Conservation (phyloP, 2,329 filamentous ascomycete species). For the Canariomyces notabilis region DNA sequence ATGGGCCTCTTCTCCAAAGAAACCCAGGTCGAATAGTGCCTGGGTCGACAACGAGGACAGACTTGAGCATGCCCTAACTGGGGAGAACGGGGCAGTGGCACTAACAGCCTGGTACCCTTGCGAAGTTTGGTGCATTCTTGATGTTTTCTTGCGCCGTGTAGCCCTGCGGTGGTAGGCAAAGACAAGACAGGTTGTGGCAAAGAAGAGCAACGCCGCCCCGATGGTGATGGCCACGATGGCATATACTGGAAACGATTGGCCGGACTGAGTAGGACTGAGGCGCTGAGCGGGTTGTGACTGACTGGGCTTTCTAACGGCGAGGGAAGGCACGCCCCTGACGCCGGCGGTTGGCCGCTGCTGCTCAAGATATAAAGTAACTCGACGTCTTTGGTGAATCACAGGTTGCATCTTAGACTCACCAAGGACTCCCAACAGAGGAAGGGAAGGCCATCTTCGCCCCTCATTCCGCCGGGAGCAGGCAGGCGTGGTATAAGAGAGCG, state of each 20-base stretch:
- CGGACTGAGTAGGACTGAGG: background rate
- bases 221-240: slow-evolving; percentile 8
- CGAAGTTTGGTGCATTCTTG: slow-evolving; percentile 4
- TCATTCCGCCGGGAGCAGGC: background rate
- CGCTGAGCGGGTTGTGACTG: background rate
- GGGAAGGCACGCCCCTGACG: background rate
- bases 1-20: slow-evolving; percentile 1
- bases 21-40: slow-evolving; percentile 6
- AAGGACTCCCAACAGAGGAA: background rate
- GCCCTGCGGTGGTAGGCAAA: slow-evolving; percentile 10
- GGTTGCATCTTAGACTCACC: slow-evolving; percentile 13
- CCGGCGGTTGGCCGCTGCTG: background rate
- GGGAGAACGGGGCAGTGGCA: background rate
- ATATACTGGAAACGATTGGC: background rate
- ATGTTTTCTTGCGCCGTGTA: background rate
- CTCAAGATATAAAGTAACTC: slow-evolving; percentile 5
- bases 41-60: slow-evolving; percentile 10
- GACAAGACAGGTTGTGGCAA: background rate
- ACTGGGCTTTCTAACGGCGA: slow-evolving; percentile 10
- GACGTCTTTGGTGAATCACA: slow-evolving; percentile 2
- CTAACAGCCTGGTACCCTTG: slow-evolving; percentile 2
- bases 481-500: slow-evolving; percentile 5
- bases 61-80: slow-evolving; percentile 1
- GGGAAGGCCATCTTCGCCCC: background rate
- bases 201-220: slow-evolving; percentile 6